Evolutionary conservation across 768 basidiomycete genomes (phyloP).

Genomic region (Udeniomyces megalosporus): DNA sequence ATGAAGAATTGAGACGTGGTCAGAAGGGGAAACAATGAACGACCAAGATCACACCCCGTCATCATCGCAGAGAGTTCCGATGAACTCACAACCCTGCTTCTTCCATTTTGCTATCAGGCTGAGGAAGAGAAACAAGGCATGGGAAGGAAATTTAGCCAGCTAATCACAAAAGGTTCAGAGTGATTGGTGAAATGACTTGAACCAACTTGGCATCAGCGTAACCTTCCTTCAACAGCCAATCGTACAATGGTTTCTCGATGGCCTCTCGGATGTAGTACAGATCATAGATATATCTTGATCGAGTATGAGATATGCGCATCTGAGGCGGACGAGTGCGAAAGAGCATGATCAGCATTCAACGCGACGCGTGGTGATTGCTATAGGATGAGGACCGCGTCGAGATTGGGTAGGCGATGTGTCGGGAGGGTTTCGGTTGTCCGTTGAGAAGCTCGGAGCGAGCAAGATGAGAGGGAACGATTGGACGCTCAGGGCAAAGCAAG

Average conservation of each 20-base stretch:
- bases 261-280: slow-evolving; percentile 97
- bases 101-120: slow-evolving; percentile 99
- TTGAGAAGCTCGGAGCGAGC: no score
- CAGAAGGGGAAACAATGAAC: not conserved
- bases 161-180: no score
- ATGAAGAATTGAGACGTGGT: no score
- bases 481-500: no score
- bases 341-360: no score
- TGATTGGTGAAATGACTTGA: not conserved
- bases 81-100: slow-evolving; percentile 76
- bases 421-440: no score
- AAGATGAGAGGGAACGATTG: not conserved
- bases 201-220: slow-evolving; percentile 92
- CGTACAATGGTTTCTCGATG: slow-evolving; percentile 75
- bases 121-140: not conserved
- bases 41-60: not conserved
- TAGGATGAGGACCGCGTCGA: no score
- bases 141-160: no score
- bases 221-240: slow-evolving; percentile 93
- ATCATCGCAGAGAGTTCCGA: no score
- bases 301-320: slow-evolving; percentile 96
- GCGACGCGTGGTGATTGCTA: no score
- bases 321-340: no score
- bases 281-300: slow-evolving; percentile 93
- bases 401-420: no score